These are phyloP conservation scores for Phytophthora parvispora DNA, from an alignment of 352 stramenopile genomes.

Conservation along the genomic window DNA sequence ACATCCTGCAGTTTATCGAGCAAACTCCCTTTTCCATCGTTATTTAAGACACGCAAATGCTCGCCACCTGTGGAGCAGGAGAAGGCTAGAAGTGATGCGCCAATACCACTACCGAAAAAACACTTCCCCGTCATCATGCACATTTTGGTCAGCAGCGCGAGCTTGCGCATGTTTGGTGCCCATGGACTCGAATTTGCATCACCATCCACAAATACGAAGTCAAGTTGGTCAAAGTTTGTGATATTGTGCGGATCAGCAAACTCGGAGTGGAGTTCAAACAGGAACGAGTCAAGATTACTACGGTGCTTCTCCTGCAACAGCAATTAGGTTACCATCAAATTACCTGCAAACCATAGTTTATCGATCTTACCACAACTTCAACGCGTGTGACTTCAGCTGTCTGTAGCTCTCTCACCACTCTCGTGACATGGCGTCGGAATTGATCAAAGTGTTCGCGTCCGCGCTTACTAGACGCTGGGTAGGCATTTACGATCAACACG, in stretches of 20 bases:
- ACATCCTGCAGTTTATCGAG: constrained; percentile 53
- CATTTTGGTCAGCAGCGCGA: constrained; percentile 80
- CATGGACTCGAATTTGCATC: constrained; percentile 74
- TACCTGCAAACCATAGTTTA: neutral
- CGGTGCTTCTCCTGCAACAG: constrained; percentile 62
- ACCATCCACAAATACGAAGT: constrained; percentile 86
- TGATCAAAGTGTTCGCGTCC: constrained; percentile 54
- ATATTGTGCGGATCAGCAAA: constrained; percentile 71
- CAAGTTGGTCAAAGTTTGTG: constrained; percentile 83
- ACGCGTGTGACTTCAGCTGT: constrained; percentile 70
- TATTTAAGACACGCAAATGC: constrained; percentile 69
- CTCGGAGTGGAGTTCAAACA: constrained; percentile 84
- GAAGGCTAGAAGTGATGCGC: constrained; percentile 69
- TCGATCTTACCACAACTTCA: constrained; percentile 58
- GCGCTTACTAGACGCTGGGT: constrained; percentile 48
- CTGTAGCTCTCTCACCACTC: constrained; percentile 65
- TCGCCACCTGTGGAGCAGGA: constrained; percentile 81
- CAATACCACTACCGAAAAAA: constrained; percentile 71
- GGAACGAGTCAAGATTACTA: constrained; percentile 73
- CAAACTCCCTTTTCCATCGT: constrained; percentile 58
- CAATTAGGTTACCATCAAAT: neutral
- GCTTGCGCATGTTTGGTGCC: constrained; percentile 67
- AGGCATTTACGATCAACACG: constrained; percentile 81
- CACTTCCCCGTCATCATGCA: constrained; percentile 93
- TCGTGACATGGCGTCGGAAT: constrained; percentile 63